phyloP scores from a whole-genome alignment of 1,284 basidiomycete species.

The Sporisorium scitamineum region DNA sequence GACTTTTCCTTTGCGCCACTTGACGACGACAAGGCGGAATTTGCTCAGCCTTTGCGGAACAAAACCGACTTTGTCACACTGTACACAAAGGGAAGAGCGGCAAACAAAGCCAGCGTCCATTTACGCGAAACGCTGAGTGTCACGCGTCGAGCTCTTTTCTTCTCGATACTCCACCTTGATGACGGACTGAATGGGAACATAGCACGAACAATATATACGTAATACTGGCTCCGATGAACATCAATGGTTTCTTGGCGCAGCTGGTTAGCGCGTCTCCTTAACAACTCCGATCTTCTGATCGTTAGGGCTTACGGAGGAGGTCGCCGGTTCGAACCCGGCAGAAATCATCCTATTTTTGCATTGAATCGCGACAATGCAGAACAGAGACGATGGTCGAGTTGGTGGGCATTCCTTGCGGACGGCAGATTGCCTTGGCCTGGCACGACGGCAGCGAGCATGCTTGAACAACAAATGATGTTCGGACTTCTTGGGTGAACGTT shows the following conservation, averaged over 20 bases:
- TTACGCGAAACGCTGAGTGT: slow-evolving; percentile 3
- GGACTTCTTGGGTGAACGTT: neutral
- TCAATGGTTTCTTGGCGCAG: slow-evolving; percentile 50
- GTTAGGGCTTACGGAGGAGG: slow-evolving; percentile 57
- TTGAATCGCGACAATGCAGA: neutral
- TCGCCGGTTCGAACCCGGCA: slow-evolving; percentile 59
- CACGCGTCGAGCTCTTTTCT: slow-evolving; percentile 5
- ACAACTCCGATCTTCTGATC: slow-evolving; percentile 41
- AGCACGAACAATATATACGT: neutral
- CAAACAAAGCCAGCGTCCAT: neutral
- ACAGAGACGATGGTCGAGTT: neutral
- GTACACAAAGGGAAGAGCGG: neutral
- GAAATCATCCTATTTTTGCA: slow-evolving; percentile 45
- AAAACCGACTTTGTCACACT: slow-evolving; percentile 1
- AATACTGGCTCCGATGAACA: neutral
- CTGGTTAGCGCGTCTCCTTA: slow-evolving; percentile 59
- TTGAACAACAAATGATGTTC: no score
- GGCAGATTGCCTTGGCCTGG: neutral
- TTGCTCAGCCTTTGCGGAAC: slow-evolving; percentile 19
- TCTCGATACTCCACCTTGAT: neutral
- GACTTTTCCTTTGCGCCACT: neutral
- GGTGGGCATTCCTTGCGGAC: neutral
- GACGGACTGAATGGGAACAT: no score
- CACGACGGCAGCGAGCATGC: neutral
- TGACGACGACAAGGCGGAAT: neutral